Conservation (phyloP, 176 grass and related monocot genomes). For the Hordeum marinum region DNA sequence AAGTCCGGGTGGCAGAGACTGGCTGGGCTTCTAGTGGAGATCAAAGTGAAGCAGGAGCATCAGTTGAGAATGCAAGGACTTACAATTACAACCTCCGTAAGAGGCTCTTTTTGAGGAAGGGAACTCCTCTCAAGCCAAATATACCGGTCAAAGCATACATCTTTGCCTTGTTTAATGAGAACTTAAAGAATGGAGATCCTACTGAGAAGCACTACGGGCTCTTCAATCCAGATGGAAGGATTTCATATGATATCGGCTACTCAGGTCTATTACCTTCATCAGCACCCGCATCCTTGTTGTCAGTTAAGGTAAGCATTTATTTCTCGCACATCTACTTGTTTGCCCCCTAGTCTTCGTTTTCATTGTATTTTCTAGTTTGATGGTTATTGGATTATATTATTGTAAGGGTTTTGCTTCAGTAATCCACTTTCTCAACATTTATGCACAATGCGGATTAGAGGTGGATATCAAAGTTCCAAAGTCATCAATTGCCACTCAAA, state of each 20-base stretch:
- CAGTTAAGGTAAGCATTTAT: slow-evolving; percentile 52
- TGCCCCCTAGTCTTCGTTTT: background rate
- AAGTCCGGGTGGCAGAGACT: slow-evolving; percentile 88
- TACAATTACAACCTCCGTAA: slow-evolving; percentile 97
- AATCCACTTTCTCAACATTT: background rate
- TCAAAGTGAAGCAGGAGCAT: slow-evolving; percentile 69
- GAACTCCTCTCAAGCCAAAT: slow-evolving; percentile 89
- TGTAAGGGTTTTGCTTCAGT: background rate
- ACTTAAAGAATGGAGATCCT: slow-evolving; percentile 55
- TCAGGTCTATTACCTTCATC: slow-evolving; percentile 61
- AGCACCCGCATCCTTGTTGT: slow-evolving; percentile 42
- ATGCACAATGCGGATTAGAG: background rate
- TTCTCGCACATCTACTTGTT: background rate
- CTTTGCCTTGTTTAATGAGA: slow-evolving; percentile 97
- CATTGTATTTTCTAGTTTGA: background rate
- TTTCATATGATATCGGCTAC: slow-evolving; percentile 88
- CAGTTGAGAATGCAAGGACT: slow-evolving; percentile 77
- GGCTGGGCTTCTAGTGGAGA: slow-evolving; percentile 91
- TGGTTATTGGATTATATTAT: background rate
- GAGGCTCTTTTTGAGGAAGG: slow-evolving; percentile 80
- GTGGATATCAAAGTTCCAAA: background rate
- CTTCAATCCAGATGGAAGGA: slow-evolving; percentile 90
- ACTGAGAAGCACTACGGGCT: slow-evolving; percentile 93
- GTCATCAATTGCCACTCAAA: background rate
- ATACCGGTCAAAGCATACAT: slow-evolving; percentile 74